Evolutionary conservation across 192 early-diverging fungal genomes (phyloP), one percentile per base, ranked within the genome.

Genomic region (Powellomyces hirtus): DNA sequence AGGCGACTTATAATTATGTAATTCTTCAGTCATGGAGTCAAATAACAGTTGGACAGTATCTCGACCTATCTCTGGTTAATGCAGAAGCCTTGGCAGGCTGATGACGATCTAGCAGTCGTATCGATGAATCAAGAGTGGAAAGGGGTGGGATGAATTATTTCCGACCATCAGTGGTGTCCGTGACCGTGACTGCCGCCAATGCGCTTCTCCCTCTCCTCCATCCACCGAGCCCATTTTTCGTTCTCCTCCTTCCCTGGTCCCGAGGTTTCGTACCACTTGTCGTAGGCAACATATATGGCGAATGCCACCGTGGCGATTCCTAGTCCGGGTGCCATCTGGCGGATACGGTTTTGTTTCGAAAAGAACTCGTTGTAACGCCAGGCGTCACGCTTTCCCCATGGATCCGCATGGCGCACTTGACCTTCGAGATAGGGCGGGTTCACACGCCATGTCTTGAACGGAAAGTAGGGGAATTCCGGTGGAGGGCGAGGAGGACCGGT

Each of bases 361-460:
- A 71, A 82, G 73, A 79, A 82, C 34, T 38, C 24, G 60, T 78
- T 36, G 51, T 77, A 72, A 46, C 80, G 80, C 80, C 80, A 82
- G 45, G 64, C 66, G 2, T 82, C 80, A 45, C 80, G 71, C 38
- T 63, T 64, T 20, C 66, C 73, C 80, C 80, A 82, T 13, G 80
- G 80, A 62, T 82, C 80, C 5, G 26, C 36, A 14, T 55, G 40
- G 34, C 42, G 44, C 30, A 51, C 40, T 3, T 27, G 8, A 37
- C 66, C 56, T 20, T 71, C 66, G 44, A 77, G 62, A 36, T 64
- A 68, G 30, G 66, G 31, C n/a, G 75, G 70, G 57, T 64, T 72
- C 27, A 62, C 40, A 30, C 70, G 63, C 58, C 63, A 77, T 14
- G 59, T 24, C 1, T 49, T 66, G 75, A 72, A 66, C 8, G 75